Evolutionary conservation across 345 rosid genomes (phyloP).

Genomic region (Citrus sp.): DNA sequence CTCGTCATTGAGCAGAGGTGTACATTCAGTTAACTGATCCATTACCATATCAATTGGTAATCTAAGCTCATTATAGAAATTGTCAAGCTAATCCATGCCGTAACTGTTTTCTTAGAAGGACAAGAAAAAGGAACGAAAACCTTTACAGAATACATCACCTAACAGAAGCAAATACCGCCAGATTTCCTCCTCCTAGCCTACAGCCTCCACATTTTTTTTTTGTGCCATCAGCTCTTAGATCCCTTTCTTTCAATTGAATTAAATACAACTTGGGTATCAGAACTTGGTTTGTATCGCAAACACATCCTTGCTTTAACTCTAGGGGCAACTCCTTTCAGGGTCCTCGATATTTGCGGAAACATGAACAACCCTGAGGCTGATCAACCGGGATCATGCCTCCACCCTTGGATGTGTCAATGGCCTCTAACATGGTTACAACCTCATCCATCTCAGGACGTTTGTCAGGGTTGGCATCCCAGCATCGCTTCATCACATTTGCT

Average conservation of each 20-base stretch:
- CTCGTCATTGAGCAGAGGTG: no score
- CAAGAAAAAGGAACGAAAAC: background rate
- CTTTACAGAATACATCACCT: constrained; percentile 28
- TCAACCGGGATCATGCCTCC: constrained; percentile 94
- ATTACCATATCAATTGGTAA: constrained; percentile 6
- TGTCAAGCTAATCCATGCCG: background rate
- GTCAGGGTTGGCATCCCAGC: constrained; percentile 97
- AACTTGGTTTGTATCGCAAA: constrained; percentile 15
- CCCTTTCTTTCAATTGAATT: constrained; percentile 14
- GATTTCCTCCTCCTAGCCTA: constrained; percentile 14
- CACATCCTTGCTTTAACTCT: background rate
- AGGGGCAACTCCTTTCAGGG: constrained; percentile 40
- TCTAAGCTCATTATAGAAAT: constrained; percentile 7
- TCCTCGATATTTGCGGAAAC: constrained; percentile 72
- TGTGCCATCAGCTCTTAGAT: constrained; percentile 18
- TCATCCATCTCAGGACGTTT: constrained; percentile 95
- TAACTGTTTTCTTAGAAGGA: constrained; percentile 1
- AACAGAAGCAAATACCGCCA: constrained; percentile 11
- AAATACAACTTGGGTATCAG: constrained; percentile 18
- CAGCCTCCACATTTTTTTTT: constrained; percentile 13
- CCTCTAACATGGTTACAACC: constrained; percentile 81
- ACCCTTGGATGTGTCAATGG: constrained; percentile 86
- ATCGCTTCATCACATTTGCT: constrained; percentile 89
- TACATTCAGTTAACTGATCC: background rate
- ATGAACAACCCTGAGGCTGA: constrained; percentile 81